phyloP scores from a whole-genome alignment of 2,329 filamentous ascomycete species.

The Lecanicillium sp. region DNA sequence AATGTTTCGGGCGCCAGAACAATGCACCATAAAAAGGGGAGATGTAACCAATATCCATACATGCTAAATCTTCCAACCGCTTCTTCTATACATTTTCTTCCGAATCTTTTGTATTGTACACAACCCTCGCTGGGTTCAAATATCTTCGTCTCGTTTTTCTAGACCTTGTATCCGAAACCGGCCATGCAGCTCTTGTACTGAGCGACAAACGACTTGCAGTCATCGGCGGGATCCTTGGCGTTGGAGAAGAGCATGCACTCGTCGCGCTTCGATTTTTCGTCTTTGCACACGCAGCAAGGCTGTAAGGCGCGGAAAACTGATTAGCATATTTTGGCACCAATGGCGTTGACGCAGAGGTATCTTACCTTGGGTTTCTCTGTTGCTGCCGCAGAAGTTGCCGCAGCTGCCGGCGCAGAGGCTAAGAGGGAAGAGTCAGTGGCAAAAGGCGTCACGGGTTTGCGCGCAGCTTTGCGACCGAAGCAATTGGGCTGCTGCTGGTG shows the following conservation, averaged over 20 bases:
- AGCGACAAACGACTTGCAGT: constrained; percentile 75
- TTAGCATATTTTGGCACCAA: not conserved
- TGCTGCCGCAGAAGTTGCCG: constrained; percentile 5
- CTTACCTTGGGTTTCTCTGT: constrained; percentile 10
- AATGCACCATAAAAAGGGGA: not conserved
- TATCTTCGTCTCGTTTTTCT: constrained; percentile 16
- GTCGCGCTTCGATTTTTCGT: constrained; percentile 85
- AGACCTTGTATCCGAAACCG: constrained; percentile 78
- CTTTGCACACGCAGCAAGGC: constrained; percentile 97
- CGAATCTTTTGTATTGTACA: not conserved
- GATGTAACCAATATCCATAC: too few relatives aligned
- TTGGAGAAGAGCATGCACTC: constrained; percentile 99
- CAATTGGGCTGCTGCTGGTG: not conserved
- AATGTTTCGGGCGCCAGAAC: not conserved
- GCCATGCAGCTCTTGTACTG: constrained; percentile 90
- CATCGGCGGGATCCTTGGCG: constrained; percentile 69
- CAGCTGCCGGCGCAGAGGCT: constrained; percentile 8
- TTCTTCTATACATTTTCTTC: too few relatives aligned
- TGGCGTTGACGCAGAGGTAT: constrained; percentile 2
- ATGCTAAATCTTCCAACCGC: too few relatives aligned
- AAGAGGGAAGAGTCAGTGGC: constrained; percentile 2
- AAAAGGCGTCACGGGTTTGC: not conserved
- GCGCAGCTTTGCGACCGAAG: too few relatives aligned
- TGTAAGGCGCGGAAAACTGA: constrained; percentile 26
- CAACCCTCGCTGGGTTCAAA: constrained; percentile 6